Base-by-base conservation (phyloP, 1,139 yeast genomes). In the Saccharomyces hybrid region DNA sequence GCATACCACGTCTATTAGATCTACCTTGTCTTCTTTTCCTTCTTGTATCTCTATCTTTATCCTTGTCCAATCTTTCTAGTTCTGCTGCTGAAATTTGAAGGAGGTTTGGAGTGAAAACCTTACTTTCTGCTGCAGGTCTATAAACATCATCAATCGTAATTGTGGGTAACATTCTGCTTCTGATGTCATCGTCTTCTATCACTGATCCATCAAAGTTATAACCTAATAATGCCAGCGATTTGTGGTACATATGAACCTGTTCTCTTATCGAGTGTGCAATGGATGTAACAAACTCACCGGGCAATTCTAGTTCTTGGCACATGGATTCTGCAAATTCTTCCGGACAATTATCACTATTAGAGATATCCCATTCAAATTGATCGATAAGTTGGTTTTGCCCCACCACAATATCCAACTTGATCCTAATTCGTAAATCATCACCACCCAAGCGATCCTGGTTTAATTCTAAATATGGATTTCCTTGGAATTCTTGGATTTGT, bases 321-420 rank as follows among this genome's bases (percentile, higher is more conserved):
- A 91, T 74, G 5, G 76, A 71, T 31, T 75, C 75, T 0, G 98
- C 96, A 76, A 93, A 93, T 61, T 87, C 93, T 68, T 93, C 98
- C 0, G 99, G 97, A 63, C 80, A 85, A 63, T 84, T 86, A 28
- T 86, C 91, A 1, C 82, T 78, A 61, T 82, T 84, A 59, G 88
- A 85, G 50, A 95, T 78, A 70, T 93, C 98, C 99, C 99, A 93
- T 70, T 93, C 99, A 71, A 93, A 89, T 66, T 87, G 93, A 71
- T 93, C 99, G 14, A 84, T 78, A 50, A 90, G 76, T 66, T 90
- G 95, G 59, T 91, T 90, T 67, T 88, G 90, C 31, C 95, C 91
- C 44, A 91, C 84, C 0, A 96, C 88, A 52, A 93, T 83, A 65
- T 95, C 97, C 48, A 93, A 73, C 63, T 84, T 88, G 47, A 93